Base-by-base conservation (phyloP, 345 rosid genomes). In the Dovyalis caffra region DNA sequence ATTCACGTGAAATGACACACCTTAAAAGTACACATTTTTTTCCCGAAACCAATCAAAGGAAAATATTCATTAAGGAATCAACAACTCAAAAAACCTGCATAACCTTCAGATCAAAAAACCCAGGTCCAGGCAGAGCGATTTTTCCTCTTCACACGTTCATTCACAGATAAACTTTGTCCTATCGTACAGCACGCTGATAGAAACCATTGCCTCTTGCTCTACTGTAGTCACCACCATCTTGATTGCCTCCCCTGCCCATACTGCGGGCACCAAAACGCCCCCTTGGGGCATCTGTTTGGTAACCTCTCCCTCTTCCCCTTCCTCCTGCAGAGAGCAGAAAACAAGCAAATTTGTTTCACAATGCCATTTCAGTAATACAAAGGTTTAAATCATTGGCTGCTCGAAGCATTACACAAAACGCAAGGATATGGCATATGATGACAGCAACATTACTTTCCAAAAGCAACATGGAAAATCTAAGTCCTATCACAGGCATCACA, bases 251-350 rank as follows among this genome's bases (percentile, higher is more conserved):
- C 83, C 96, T 87, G 35, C 95, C 91, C 60, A 69, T 79, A 74
- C 80, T 65, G 31, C 91, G 97, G 26, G 83, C 61, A 65, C 78
- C 82, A 74, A 70, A 68, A 7, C 75, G 72, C 20, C 80, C 80
- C 76, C 80, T 66, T 43, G 90, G 76, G 49, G 90, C 81, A 57
- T 95, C 99, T 9, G 85, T 74, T 74, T 77, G 92, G 79, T 88
- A 91, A 33, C 92, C 88, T 64, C 99, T 80, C 74, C 99, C 93
- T 23, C 98, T 83, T 70, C 96, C 95, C 80, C 79, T 70, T 88
- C 99, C 84, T 37, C 72, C 76, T 77, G 71, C 65, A 26, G 18
- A 38, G 3, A 66, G 53, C 47, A 69, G 1, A 68, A 60, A 38
- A 11, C 3, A 45, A 15, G 32, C 68, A 32, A 31, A 63, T 15